Evolutionary conservation across 345 rosid species (phyloP), one percentile per base, ranked within the genome.

Genomic region (Moringa oleifera): DNA sequence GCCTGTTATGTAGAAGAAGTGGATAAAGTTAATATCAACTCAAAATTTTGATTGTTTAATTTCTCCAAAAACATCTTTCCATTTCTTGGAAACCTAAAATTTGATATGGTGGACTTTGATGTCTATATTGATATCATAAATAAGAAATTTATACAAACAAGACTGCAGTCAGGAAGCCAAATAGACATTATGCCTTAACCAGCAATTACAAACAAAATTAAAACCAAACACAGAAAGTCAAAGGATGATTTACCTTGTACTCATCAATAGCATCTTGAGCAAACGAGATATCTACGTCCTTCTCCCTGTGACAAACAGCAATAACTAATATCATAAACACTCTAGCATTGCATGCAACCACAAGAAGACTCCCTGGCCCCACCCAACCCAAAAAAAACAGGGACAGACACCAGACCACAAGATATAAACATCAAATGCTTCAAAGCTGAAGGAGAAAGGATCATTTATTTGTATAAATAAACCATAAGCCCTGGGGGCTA

Each of bases 211-310:
- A 15, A 11, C 9, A 33, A 28, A 25, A 18, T n/a, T 10, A 15
- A 68, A 51, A 47, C 20, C 50, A 25, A 66, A 69, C 25, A 36
- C 55, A 69, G 7, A 71, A 4, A 55, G 22, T 37, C 25, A 62
- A 58, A 36, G 33, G 23, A 58, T 57, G 22, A 19, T 57, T 46
- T 74, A 91, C 99, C 99, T 91, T 89, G 79, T 75, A 83, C 73
- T 91, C 97, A 72, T 95, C 99, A 60, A 95, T 91, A 64, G 94
- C 90, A 65, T 79, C 94, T 80, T 91, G 98, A 53, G 99, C 99
- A 77, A 85, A 95, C 57, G 77, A 71, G 68, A 95, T 91, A 65
- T 91, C 95, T 25, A 84, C 75, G 65, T 89, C 99, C 78, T 85
- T 90, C 78, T 95, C 99, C 99, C 99, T 95, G 57, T 9, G 72